A percentile compares a stretch with the other conserved stretches of the same genome.
phyloP scores from a whole-genome alignment of 768 basidiomycete species.

The Dacryopinax spathularia region DNA sequence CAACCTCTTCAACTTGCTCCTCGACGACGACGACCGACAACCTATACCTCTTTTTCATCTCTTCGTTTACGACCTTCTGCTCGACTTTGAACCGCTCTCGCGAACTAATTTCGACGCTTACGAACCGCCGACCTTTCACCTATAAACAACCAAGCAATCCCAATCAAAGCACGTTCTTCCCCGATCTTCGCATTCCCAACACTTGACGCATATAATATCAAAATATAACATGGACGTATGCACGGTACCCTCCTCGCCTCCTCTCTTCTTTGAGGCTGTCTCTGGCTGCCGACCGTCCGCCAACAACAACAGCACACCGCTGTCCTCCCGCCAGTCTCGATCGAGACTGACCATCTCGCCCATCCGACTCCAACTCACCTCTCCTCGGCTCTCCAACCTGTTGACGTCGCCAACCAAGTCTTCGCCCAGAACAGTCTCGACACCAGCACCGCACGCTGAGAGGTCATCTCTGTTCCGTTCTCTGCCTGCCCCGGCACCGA shows the following conservation, averaged over 20 bases:
- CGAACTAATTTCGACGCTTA: background rate
- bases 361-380: background rate
- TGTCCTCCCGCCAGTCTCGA: constrained; percentile 4
- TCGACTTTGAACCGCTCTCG: background rate
- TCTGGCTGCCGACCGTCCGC: background rate
- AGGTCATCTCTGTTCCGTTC: background rate
- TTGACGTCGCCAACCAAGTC: background rate
- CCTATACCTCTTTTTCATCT: background rate
- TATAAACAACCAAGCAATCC: background rate
- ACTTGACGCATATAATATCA: constrained; percentile 2
- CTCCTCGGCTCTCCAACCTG: background rate
- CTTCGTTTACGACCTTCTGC: background rate
- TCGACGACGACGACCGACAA: constrained; percentile 2
- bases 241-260: background rate
- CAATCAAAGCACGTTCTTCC: background rate
- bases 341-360: constrained; percentile 2
- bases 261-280: background rate
- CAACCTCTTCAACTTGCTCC: background rate
- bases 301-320: background rate
- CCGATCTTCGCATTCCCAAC: background rate
- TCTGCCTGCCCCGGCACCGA: background rate
- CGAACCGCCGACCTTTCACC: background rate
- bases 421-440: background rate
- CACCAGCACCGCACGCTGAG: background rate
- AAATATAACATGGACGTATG: constrained; percentile 4